Evolutionary conservation across 352 stramenopile species (phyloP).

Genomic region (Globisporangium camurandrum): DNA sequence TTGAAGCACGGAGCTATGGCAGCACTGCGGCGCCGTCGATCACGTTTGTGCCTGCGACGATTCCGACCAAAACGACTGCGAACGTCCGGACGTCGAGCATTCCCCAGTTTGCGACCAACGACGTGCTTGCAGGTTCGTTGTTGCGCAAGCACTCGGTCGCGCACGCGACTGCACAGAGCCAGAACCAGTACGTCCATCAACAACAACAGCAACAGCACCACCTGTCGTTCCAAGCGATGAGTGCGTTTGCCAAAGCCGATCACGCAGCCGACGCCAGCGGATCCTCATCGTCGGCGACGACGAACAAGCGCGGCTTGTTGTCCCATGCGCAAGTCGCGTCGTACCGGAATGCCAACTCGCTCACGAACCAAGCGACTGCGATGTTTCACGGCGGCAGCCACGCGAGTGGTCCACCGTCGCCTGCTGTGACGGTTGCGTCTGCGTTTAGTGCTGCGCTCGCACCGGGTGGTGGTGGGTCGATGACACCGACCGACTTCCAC

Average conservation of each 20-base stretch:
- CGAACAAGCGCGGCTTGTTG: slow-evolving; percentile 37
- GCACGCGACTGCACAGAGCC: slow-evolving; percentile 5
- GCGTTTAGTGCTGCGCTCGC: slow-evolving; percentile 20
- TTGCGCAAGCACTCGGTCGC: slow-evolving; percentile 30
- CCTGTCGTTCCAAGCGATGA: slow-evolving; percentile 14
- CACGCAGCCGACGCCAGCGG: slow-evolving; percentile 26
- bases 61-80: slow-evolving; percentile 23
- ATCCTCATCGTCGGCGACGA: slow-evolving; percentile 40
- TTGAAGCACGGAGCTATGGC: slow-evolving; percentile 10
- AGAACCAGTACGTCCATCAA: slow-evolving; percentile 3
- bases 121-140: slow-evolving; percentile 35
- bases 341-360: slow-evolving; percentile 9
- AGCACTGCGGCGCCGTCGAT: slow-evolving; percentile 10
- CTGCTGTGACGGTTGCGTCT: slow-evolving; percentile 44
- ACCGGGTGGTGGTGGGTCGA: slow-evolving; percentile 17
- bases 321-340: slow-evolving; percentile 11
- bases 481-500: slow-evolving; percentile 29
- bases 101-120: slow-evolving; percentile 24
- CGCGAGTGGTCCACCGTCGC: slow-evolving; percentile 7
- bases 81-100: neutral
- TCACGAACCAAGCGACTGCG: slow-evolving; percentile 22
- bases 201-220: slow-evolving; percentile 4
- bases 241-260: slow-evolving; percentile 30
- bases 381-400: slow-evolving; percentile 11
- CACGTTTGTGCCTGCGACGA: slow-evolving; percentile 33